phyloP scores from a whole-genome alignment of 2,329 filamentous ascomycete genomes.

The Xylariaceae sp. region DNA sequence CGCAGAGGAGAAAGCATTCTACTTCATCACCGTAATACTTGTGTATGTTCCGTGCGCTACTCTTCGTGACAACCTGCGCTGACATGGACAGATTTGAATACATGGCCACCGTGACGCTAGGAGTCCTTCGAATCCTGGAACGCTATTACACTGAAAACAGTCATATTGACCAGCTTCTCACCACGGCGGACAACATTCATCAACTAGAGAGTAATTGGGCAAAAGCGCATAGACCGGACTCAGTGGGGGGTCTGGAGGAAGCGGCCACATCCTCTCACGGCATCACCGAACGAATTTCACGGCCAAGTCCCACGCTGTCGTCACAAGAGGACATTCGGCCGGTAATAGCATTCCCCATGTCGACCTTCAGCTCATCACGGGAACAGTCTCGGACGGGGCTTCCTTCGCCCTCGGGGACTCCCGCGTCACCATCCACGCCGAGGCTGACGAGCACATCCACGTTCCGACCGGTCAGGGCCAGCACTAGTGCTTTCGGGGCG shows the following conservation, averaged over 20 bases:
- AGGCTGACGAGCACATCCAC: conserved; percentile 10
- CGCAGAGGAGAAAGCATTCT: conserved; percentile 25
- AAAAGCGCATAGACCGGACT: conserved; percentile 4
- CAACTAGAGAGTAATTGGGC: conserved; percentile 5
- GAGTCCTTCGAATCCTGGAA: conserved; percentile 23
- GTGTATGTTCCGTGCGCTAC: conserved; percentile 17
- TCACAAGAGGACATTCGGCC: conserved; percentile 5
- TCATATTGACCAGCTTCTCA: conserved; percentile 17
- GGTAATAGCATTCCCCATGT: no score
- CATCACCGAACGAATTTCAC: conserved; percentile 3
- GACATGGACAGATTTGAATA: conserved; percentile 19
- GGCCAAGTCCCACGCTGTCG: conserved; percentile 4
- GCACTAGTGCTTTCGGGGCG: no score
- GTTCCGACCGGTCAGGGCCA: conserved; percentile 6
- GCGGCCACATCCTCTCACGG: conserved; percentile 4
- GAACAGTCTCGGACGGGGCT: conserved; percentile 2
- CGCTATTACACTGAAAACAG: conserved; percentile 19
- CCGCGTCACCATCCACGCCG: conserved; percentile 17
- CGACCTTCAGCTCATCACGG: conserved; percentile 3
- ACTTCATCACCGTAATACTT: conserved; percentile 22
- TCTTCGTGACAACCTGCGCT: conserved; percentile 2
- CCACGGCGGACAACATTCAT: conserved; percentile 10
- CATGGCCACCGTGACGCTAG: conserved; percentile 21
- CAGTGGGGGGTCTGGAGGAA: conserved; percentile 2
- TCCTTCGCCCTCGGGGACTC: conserved; percentile 6